Percentiles rank a stretch among this genome's conserved stretches.
Conservation (phyloP, 306 rosid species). For the Vachellia pachyceras region DNA sequence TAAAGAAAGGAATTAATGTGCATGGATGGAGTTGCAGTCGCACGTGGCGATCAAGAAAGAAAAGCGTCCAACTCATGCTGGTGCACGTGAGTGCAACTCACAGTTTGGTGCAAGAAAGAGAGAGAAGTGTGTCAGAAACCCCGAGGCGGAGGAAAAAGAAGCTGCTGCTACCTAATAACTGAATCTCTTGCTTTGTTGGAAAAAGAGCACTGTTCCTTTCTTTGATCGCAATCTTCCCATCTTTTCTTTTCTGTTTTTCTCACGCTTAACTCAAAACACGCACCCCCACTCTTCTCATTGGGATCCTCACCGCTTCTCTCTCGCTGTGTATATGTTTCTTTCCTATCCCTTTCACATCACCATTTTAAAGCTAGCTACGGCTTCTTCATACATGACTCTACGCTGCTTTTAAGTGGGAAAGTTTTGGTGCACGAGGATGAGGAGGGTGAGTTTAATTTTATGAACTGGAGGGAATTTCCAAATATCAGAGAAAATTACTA, state of each 20-base stretch:
- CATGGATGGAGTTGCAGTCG: conserved; percentile 25
- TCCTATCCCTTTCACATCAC: background rate
- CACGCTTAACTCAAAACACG: background rate
- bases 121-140: conserved; percentile 1
- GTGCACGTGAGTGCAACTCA: conserved; percentile 39
- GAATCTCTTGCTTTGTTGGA: conserved; percentile 35
- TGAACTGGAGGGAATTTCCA: background rate
- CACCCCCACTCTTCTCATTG: conserved; percentile 9
- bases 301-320: conserved; percentile 35
- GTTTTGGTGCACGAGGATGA: background rate
- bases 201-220: conserved; percentile 40
- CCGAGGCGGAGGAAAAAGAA: conserved; percentile 6
- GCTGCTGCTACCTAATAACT: background rate
- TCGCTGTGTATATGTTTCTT: background rate
- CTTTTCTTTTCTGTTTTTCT: background rate
- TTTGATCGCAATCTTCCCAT: conserved; percentile 31
- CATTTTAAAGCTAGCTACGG: background rate
- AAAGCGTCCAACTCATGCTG: conserved; percentile 13
- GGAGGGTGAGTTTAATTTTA: background rate
- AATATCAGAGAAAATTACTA: too few relatives aligned
- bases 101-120: background rate
- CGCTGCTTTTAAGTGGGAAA: background rate
- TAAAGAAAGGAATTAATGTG: background rate
- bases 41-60: conserved; percentile 42
- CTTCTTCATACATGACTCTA: background rate